Evolutionary conservation across 164 flowering plant genomes (phyloP).

Genomic region (Pachysandra terminalis): DNA sequence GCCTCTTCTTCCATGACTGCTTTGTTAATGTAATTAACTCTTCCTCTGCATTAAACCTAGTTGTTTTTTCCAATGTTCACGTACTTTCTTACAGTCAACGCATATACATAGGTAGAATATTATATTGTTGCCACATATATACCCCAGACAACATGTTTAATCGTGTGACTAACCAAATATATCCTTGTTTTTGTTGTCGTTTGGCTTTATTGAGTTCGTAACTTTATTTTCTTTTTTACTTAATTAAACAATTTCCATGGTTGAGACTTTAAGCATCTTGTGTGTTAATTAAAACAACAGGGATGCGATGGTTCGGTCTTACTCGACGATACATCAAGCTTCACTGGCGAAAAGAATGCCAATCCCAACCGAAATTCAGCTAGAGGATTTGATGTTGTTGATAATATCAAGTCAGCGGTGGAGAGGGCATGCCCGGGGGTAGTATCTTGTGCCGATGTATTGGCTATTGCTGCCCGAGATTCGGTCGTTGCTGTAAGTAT

Average conservation of each 20-base stretch:
- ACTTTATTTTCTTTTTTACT: no score
- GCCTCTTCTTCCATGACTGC: constrained; percentile 30
- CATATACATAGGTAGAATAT: no score
- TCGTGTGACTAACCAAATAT: no score
- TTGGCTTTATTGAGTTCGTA: no score
- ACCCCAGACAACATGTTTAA: no score
- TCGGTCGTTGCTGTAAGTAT: constrained; percentile 31
- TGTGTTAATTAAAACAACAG: constrained; percentile 23
- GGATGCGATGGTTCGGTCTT: constrained; percentile 56
- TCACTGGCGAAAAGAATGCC: constrained; percentile 42
- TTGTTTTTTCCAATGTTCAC: no score
- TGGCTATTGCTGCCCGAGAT: constrained; percentile 51
- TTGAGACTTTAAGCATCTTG: no score
- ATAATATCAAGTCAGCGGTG: constrained; percentile 25
- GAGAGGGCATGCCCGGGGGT: constrained; percentile 39
- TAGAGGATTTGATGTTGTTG: constrained; percentile 43
- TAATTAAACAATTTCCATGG: no score
- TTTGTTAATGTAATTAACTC: constrained; percentile 29
- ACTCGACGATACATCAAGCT: constrained; percentile 37
- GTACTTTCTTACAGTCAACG: no score
- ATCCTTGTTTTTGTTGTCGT: no score
- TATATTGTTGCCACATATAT: no score
- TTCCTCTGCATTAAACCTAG: no score
- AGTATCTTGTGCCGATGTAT: constrained; percentile 53
- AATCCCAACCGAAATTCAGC: constrained; percentile 36